Conservation (phyloP, 257 asterid genomes). For the Forsythia viridissima region DNA sequence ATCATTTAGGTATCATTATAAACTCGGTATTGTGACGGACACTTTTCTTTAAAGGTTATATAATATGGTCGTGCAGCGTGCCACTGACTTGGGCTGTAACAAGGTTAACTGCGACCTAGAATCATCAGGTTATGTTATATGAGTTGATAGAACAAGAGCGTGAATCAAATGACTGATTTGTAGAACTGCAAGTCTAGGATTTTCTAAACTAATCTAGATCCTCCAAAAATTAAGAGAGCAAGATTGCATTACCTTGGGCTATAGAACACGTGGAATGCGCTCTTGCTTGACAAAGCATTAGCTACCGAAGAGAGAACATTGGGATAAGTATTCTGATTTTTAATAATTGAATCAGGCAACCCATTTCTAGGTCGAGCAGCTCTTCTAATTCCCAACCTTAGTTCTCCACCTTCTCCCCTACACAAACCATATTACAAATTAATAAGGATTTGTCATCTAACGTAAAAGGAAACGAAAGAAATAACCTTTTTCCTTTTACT, state of each 20-base stretch:
- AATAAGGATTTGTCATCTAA: background rate
- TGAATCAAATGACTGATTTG: no score
- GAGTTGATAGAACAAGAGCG: no score
- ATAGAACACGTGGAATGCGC: constrained; percentile 63
- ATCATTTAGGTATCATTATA: background rate
- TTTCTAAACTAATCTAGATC: constrained; percentile 7
- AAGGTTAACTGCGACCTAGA: no score
- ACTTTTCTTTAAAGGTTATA: background rate
- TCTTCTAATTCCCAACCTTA: constrained; percentile 87
- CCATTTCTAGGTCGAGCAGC: constrained; percentile 92
- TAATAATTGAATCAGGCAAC: constrained; percentile 78
- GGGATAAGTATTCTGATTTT: constrained; percentile 70
- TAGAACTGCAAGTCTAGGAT: background rate
- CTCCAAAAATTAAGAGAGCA: constrained; percentile 17
- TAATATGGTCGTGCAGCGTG: background rate
- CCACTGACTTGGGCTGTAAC: background rate
- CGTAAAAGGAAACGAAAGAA: background rate
- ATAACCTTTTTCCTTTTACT: background rate
- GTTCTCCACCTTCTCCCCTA: constrained; percentile 90
- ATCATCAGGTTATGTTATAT: background rate
- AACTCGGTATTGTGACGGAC: background rate
- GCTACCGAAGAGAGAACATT: constrained; percentile 77
- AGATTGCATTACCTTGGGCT: constrained; percentile 68
- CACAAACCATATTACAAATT: constrained; percentile 2
- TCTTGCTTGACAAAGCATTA: constrained; percentile 59